phyloP scores from a whole-genome alignment of 1,284 basidiomycete genomes.

The Erythrobasidium hasegawianum region DNA sequence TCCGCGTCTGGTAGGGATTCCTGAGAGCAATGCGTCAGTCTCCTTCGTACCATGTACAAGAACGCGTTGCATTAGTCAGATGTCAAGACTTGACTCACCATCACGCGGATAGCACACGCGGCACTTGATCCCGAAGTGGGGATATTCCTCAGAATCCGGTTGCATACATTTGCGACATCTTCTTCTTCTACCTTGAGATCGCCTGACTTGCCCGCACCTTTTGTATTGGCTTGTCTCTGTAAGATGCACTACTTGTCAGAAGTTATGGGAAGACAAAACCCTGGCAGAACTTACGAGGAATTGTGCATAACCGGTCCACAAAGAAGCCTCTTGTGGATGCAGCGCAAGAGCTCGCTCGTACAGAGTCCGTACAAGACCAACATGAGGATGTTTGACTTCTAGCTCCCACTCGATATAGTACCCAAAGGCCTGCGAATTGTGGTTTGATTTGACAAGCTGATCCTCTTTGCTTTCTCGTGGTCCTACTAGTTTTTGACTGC shows the following conservation, averaged over 20 bases:
- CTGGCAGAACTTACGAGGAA: constrained; percentile 33
- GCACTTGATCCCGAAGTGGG: constrained; percentile 55
- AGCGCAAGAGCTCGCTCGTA: constrained; percentile 68
- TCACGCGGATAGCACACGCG: too few species aligned
- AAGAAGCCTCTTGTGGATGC: constrained; percentile 31
- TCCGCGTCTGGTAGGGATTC: too few species aligned
- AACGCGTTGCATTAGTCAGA: too few species aligned
- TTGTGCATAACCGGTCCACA: constrained; percentile 38
- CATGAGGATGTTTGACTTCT: constrained; percentile 60
- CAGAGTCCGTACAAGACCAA: constrained; percentile 59
- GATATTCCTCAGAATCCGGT: constrained; percentile 62
- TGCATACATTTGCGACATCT: constrained; percentile 47
- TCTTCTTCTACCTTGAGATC: neutral
- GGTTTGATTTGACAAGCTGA: constrained; percentile 18
- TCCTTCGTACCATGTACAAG: too few species aligned
- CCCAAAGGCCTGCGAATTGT: constrained; percentile 53
- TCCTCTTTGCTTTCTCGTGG: constrained; percentile 38
- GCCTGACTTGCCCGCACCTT: neutral
- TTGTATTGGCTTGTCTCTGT: constrained; percentile 12
- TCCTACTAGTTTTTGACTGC: constrained; percentile 30
- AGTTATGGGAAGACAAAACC: too few species aligned
- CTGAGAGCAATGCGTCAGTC: too few species aligned
- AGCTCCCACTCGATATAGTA: constrained; percentile 64
- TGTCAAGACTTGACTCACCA: too few species aligned
- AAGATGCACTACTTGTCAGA: neutral